Percentiles rank a stretch among this genome's conserved stretches.
These are phyloP conservation scores for Protoeuglena noctilucae DNA, from an alignment of 139 green algal species.

Conservation along the genomic window DNA sequence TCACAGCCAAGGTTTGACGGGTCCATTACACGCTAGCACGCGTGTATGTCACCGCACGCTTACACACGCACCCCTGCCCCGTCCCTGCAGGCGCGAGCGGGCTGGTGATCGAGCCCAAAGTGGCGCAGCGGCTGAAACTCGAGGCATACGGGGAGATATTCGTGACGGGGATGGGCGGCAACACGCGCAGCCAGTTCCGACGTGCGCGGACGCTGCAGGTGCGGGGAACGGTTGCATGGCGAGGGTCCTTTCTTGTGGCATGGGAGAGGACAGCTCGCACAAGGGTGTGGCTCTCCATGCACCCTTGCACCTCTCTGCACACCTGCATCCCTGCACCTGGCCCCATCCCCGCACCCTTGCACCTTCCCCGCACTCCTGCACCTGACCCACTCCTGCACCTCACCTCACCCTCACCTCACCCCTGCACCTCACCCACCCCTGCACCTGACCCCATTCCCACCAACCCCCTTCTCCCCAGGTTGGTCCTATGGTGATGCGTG, in stretches of 20 bases:
- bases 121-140: conserved; percentile 1
- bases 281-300: no score
- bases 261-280: conserved; percentile 21
- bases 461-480: background rate
- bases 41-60: no score
- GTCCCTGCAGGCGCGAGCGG: no score
- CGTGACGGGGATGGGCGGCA: conserved; percentile 9
- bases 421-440: conserved; percentile 15
- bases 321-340: no score
- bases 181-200: conserved; percentile 13
- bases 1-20: no score
- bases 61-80: no score
- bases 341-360: no score
- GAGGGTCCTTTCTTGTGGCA: conserved; percentile 16
- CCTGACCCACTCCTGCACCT: conserved; percentile 15
- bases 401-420: conserved; percentile 19
- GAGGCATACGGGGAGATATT: conserved; percentile 9
- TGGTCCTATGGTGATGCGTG: background rate
- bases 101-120: conserved; percentile 5
- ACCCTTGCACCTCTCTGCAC: no score
- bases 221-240: conserved; percentile 5
- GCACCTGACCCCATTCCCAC: conserved; percentile 4
- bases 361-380: conserved; percentile 10
- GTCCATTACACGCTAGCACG: no score
- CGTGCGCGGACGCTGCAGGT: conserved; percentile 10